These are phyloP conservation scores for Mycena alexandri DNA, from an alignment of 768 basidiomycete genomes.

Conservation along the genomic window DNA sequence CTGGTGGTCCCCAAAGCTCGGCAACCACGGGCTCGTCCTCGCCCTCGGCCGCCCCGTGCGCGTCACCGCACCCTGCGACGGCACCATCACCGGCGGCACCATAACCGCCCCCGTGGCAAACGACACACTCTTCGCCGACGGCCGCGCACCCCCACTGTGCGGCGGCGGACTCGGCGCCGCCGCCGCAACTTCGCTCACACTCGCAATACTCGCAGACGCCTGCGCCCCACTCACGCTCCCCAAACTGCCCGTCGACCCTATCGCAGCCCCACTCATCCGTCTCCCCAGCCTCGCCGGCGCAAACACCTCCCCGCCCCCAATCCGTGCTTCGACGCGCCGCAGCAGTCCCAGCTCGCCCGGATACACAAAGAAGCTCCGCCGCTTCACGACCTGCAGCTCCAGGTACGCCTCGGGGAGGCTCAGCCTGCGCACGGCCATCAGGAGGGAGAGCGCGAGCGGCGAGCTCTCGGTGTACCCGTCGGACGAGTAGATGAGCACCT, in stretches of 20 bases:
- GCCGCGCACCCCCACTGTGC: conserved; percentile 45
- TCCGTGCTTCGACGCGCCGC: conserved; percentile 71
- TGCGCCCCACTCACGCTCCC: conserved; percentile 46
- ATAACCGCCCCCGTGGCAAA: conserved; percentile 46
- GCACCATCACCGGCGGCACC: conserved; percentile 44
- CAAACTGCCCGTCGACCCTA: conserved; percentile 48
- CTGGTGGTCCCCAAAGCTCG: conserved; percentile 79
- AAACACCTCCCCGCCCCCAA: conserved; percentile 54
- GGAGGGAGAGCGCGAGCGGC: conserved; percentile 85
- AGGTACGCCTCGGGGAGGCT: conserved; percentile 92
- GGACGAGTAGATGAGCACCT: conserved; percentile 83
- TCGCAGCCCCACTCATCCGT: conserved; percentile 45
- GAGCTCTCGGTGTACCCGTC: conserved; percentile 96
- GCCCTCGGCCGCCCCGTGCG: conserved; percentile 70
- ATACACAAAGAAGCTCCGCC: conserved; percentile 93
- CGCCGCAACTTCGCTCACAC: conserved; percentile 4
- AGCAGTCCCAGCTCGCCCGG: conserved; percentile 82
- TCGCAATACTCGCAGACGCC: conserved; percentile 10
- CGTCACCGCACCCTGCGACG: conserved; percentile 47
- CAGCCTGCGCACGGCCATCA: conserved; percentile 82
- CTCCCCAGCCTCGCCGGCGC: conserved; percentile 45
- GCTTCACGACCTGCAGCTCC: conserved; percentile 85
- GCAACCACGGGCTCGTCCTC: conserved; percentile 75
- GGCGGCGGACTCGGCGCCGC: too few species aligned
- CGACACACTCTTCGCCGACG: conserved; percentile 64